phyloP scores from a whole-genome alignment of 495 filamentous ascomycete species.

The Penicillium fimorum region DNA sequence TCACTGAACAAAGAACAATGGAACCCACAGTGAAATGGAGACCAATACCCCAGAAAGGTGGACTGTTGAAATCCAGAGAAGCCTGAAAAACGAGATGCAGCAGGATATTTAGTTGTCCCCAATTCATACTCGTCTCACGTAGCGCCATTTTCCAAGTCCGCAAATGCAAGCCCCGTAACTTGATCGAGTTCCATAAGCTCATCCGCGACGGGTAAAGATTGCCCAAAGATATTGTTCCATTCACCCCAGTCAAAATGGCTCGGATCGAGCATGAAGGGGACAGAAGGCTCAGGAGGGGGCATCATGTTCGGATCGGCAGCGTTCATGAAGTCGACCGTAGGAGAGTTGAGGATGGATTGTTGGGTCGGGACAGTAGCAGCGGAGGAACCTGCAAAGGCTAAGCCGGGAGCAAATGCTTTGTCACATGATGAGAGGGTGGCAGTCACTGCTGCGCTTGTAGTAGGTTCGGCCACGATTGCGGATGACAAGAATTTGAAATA shows the following conservation, averaged over 20 bases:
- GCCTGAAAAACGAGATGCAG: too few species aligned
- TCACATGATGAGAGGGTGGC: not conserved
- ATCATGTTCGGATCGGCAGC: not conserved
- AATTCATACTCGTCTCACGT: not conserved
- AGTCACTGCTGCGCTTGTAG: too few species aligned
- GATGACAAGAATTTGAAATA: constrained; percentile 12
- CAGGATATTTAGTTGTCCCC: not conserved
- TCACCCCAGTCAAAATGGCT: constrained; percentile 51
- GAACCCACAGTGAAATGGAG: not conserved
- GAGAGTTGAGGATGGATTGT: not conserved
- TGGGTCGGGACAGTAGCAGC: not conserved
- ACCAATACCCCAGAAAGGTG: too few species aligned
- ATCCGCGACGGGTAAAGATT: constrained; percentile 47
- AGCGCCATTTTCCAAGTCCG: not conserved
- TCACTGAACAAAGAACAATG: not conserved
- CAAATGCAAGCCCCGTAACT: constrained; percentile 31
- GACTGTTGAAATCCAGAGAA: too few species aligned
- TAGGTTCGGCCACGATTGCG: not conserved
- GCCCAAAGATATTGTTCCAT: constrained; percentile 51
- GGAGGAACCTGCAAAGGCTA: not conserved
- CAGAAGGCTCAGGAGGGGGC: constrained; percentile 16
- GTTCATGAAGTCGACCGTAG: constrained; percentile 26
- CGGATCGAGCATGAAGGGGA: constrained; percentile 45
- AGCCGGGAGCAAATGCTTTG: not conserved
- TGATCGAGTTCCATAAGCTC: constrained; percentile 48